Evolutionary conservation across 2,329 filamentous ascomycete species (phyloP).

Genomic region (Acrodontium crateriforme): DNA sequence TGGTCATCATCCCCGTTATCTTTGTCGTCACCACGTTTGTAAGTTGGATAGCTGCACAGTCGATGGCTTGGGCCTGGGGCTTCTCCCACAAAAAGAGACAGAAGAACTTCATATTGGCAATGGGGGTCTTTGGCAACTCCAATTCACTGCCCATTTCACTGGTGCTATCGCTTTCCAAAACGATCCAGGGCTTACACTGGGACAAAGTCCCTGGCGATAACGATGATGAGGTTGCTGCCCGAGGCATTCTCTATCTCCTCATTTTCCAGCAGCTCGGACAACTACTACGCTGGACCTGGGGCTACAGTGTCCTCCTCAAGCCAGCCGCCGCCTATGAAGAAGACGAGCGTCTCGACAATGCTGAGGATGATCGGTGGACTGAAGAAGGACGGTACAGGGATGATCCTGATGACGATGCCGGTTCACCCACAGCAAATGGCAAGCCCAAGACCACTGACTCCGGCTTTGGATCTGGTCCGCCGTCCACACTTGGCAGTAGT

Average conservation of each 20-base stretch:
- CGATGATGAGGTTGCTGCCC: conserved; percentile 83
- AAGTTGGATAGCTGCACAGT: conserved; percentile 63
- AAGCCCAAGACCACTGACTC: conserved; percentile 21
- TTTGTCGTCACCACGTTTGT: conserved; percentile 78
- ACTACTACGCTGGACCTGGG: conserved; percentile 94
- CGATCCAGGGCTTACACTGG: conserved; percentile 86
- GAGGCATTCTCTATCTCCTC: conserved; percentile 86
- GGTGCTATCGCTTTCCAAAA: conserved; percentile 85
- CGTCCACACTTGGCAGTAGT: conserved; percentile 27
- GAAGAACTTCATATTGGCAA: conserved; percentile 88
- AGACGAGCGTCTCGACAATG: conserved; percentile 47
- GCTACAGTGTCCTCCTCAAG: conserved; percentile 86
- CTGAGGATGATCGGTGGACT: conserved; percentile 24
- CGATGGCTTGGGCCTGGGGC: conserved; percentile 60
- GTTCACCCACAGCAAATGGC: conserved; percentile 22
- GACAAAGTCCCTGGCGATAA: conserved; percentile 81
- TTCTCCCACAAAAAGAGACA: conserved; percentile 56
- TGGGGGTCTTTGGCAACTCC: conserved; percentile 96
- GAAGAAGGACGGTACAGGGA: conserved; percentile 44
- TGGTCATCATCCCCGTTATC: conserved; percentile 90
- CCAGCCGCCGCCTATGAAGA: conserved; percentile 61
- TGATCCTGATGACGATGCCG: conserved; percentile 28
- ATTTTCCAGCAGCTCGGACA: conserved; percentile 98
- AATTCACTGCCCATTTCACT: conserved; percentile 96
- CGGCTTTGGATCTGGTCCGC: conserved; percentile 33